A percentile compares a stretch with the other conserved stretches of the same genome.
Conservation (phyloP, 2,329 filamentous ascomycete genomes). For the Penicillium sp. region DNA sequence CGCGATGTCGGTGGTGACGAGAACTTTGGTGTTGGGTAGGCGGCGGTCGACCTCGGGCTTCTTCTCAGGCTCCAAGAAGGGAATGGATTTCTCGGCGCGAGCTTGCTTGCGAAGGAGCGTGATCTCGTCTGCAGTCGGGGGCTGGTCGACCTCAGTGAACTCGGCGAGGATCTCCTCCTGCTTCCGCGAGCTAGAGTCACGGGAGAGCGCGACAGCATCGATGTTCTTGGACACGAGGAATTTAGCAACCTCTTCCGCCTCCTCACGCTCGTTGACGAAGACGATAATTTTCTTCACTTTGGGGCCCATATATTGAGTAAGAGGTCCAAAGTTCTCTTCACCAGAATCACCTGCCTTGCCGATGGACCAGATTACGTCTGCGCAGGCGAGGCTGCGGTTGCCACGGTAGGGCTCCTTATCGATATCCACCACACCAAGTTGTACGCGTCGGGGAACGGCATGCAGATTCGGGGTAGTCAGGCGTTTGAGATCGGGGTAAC, state of each 20-base stretch:
- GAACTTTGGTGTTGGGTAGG: slow-evolving; percentile 79
- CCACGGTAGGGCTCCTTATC: slow-evolving; percentile 90
- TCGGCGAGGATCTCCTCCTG: slow-evolving; percentile 74
- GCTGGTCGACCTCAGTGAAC: slow-evolving; percentile 62
- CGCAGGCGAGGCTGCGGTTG: slow-evolving; percentile 90
- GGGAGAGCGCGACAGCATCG: slow-evolving; percentile 79
- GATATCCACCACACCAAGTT: slow-evolving; percentile 90
- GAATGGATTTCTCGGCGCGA: slow-evolving; percentile 43
- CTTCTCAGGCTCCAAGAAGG: slow-evolving; percentile 44
- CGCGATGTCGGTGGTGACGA: slow-evolving; percentile 91
- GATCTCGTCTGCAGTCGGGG: slow-evolving; percentile 44
- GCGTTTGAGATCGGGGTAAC: slow-evolving; percentile 80
- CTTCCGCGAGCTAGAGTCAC: slow-evolving; percentile 78
- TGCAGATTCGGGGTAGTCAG: slow-evolving; percentile 95
- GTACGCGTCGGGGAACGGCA: slow-evolving; percentile 90
- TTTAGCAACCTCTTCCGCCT: slow-evolving; percentile 75
- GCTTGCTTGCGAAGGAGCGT: slow-evolving; percentile 36
- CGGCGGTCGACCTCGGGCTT: slow-evolving; percentile 47
- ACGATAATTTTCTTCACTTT: slow-evolving; percentile 86
- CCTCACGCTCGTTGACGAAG: slow-evolving; percentile 95
- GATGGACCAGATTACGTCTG: slow-evolving; percentile 92
- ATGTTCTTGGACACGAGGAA: slow-evolving; percentile 86
- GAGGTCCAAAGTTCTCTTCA: slow-evolving; percentile 33
- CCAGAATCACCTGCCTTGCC: slow-evolving; percentile 69
- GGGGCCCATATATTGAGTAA: slow-evolving; percentile 46